Conservation (phyloP, 352 stramenopile genomes). For the Globisporangium cederbergense region DNA sequence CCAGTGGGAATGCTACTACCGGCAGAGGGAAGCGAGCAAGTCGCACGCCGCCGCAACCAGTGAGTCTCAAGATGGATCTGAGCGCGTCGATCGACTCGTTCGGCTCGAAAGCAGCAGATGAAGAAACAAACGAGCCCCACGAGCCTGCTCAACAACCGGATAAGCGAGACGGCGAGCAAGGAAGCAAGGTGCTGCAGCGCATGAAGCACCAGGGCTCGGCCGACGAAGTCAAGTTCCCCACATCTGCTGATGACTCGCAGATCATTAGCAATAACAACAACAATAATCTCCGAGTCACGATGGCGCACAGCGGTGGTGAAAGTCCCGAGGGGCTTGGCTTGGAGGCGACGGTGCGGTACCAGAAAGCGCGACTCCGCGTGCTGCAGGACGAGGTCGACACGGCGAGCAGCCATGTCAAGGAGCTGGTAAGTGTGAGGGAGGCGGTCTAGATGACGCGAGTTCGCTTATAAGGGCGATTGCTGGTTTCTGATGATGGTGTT, state of each 20-base stretch:
- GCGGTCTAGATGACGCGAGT: too few species aligned
- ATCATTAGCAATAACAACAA: background rate
- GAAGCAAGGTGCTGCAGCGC: background rate
- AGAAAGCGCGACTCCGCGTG: slow-evolving; percentile 68
- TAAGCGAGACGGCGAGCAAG: background rate
- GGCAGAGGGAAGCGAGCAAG: slow-evolving; percentile 3
- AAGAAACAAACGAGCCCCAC: background rate
- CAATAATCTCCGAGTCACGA: background rate
- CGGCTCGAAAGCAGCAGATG: slow-evolving; percentile 1
- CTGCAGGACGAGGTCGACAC: slow-evolving; percentile 65
- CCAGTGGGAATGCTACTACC: background rate
- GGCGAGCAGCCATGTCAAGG: slow-evolving; percentile 30
- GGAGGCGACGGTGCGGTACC: slow-evolving; percentile 64
- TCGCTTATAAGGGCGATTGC: background rate
- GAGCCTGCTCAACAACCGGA: background rate
- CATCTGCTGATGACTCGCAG: background rate
- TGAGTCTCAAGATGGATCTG: slow-evolving; percentile 35
- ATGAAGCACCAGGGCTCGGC: slow-evolving; percentile 7
- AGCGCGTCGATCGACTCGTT: slow-evolving; percentile 58
- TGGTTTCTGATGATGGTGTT: background rate
- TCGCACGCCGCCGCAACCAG: slow-evolving; percentile 17
- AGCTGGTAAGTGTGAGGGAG: slow-evolving; percentile 33
- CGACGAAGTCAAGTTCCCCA: background rate
- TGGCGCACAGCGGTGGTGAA: background rate
- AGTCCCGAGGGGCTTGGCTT: slow-evolving; percentile 41